Evolutionary conservation across 2,329 filamentous ascomycete genomes (phyloP), one percentile per base, ranked within the genome.

Genomic region (Trichoderma arundinaceum): DNA sequence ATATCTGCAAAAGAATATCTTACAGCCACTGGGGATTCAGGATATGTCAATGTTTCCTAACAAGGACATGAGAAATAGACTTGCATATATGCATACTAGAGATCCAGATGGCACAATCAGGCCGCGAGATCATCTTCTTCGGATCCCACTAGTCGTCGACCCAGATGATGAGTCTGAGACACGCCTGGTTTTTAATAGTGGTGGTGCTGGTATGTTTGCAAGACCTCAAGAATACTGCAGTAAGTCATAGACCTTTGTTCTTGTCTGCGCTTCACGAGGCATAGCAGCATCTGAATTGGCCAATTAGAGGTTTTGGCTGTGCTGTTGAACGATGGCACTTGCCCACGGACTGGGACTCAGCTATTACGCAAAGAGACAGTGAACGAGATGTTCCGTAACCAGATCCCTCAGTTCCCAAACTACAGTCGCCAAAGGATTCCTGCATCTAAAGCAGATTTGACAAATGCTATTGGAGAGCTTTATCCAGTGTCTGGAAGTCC

Each of bases 381-480:
- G 39, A 49, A 63, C 8, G 59, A 63, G 49, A 63, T 63, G 59
- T 63, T 63, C 32, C 59, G 49, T 44, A 63, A 63, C 39, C 59
- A 63, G 49, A 44, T 63, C 13, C 32, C 59, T 8, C 48, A 63
- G n/a, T 54, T 54, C n/a, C 59, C 59, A 4, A 63, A 63, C 39
- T 44, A 12, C 12, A 28, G 59, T 49, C 59, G 59, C 9, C 59
- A 54, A 35, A 8, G 12, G 8, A 35, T 63, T 38, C 17, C 49
- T 7, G 59, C 22, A n/a, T 32, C 59, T 17, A 63, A 63, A 17
- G 19, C 49, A 7, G 59, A 63, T 12, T 9, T 63, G 3, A 63
- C 59, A 2, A 63, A 39, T 28, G 5, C 6, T 9, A 46, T 54
- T n/a, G 13, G 17, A 28, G 59, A 63, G 22, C 17, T 63, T 2